Conservation (phyloP, 108 stramenopile species). For the Nitzschia inconspicua region DNA sequence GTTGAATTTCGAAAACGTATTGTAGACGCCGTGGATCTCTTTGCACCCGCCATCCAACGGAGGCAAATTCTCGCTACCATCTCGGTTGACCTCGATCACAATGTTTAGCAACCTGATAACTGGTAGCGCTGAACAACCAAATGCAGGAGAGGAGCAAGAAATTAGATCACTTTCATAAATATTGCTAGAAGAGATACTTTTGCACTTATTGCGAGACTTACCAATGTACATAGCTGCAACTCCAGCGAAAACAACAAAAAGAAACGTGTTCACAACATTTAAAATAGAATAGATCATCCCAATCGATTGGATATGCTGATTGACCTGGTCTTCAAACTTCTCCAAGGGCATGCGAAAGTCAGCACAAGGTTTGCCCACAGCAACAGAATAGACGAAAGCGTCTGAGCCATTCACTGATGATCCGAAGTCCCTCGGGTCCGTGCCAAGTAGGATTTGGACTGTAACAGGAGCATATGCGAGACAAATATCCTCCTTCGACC, state of each 20-base stretch:
- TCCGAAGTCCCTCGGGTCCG: conserved; percentile 24
- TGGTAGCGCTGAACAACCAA: not conserved
- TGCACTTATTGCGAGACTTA: too few relatives aligned
- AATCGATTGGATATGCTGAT: too few relatives aligned
- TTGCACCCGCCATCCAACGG: conserved; percentile 3
- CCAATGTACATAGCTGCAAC: not conserved
- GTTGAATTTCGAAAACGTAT: conserved; percentile 21
- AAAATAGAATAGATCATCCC: too few relatives aligned
- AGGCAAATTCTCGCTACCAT: not conserved
- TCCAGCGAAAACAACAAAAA: not conserved
- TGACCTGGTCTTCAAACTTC: not conserved
- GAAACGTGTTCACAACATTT: too few relatives aligned
- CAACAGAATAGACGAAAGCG: conserved; percentile 29
- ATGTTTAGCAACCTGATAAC: not conserved
- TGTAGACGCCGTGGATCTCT: conserved; percentile 4
- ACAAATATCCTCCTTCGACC: conserved; percentile 11
- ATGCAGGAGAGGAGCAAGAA: not conserved
- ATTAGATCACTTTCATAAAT: too few relatives aligned
- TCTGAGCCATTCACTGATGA: conserved; percentile 13
- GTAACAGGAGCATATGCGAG: conserved; percentile 33
- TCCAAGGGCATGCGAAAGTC: not conserved
- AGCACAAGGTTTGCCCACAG: conserved; percentile 11
- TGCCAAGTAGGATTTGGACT: not conserved
- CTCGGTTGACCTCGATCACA: not conserved
- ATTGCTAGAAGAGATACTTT: too few relatives aligned